Percentiles rank a stretch among this genome's conserved stretches.
These are phyloP conservation scores for Lachancea kluyveri DNA, from an alignment of 805 yeast species.

Conservation along the genomic window DNA sequence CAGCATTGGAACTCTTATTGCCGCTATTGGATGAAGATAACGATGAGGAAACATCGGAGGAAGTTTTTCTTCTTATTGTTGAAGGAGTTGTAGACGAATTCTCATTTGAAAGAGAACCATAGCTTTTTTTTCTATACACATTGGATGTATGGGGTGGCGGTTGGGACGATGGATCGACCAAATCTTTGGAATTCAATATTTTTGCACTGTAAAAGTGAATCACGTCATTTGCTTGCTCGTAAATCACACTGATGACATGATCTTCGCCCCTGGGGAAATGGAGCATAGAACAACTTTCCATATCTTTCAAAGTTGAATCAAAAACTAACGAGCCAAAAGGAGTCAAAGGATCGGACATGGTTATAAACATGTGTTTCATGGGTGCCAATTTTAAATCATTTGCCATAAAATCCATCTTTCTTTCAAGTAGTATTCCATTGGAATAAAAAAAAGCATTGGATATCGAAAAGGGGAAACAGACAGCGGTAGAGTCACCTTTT, in stretches of 20 bases:
- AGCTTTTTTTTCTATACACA: conserved; percentile 2
- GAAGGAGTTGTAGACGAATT: not conserved
- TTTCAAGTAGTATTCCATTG: conserved; percentile 61
- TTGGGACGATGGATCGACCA: conserved; percentile 7
- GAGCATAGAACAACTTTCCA: conserved; percentile 20
- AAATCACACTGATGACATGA: conserved; percentile 25
- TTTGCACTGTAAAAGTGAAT: conserved; percentile 23
- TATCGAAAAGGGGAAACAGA: conserved; percentile 65
- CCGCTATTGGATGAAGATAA: conserved; percentile 3
- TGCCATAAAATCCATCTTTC: conserved; percentile 27
- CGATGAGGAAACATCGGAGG: conserved; percentile 2
- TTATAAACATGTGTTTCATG: conserved; percentile 41
- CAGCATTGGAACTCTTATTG: conserved; percentile 1
- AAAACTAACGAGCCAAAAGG: conserved; percentile 61
- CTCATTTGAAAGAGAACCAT: conserved; percentile 3
- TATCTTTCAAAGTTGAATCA: conserved; percentile 6
- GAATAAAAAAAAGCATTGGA: conserved; percentile 57
- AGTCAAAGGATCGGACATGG: conserved; percentile 67
- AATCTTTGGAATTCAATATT: conserved; percentile 10
- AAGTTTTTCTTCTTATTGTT: not conserved
- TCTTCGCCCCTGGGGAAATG: conserved; percentile 22
- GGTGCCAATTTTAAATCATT: conserved; percentile 12
- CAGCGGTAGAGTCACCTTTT: conserved; percentile 52
- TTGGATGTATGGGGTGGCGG: conserved; percentile 1
- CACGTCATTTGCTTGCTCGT: conserved; percentile 13